These are phyloP conservation scores for Aspergillus udagawae DNA, from an alignment of 2,329 filamentous ascomycete species.

Conservation along the genomic window DNA sequence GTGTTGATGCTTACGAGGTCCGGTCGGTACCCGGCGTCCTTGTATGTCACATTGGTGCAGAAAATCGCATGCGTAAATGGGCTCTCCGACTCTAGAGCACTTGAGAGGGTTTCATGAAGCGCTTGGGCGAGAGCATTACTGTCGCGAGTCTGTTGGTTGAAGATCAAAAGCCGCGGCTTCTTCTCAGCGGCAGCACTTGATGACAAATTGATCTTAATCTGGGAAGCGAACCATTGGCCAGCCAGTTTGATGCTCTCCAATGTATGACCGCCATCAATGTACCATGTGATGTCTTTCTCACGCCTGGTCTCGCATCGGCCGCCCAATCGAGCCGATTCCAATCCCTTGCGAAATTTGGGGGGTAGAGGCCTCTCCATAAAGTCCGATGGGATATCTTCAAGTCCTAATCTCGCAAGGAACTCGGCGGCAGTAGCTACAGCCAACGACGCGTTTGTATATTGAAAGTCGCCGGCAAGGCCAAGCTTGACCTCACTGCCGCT, in stretches of 20 bases:
- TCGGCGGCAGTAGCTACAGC: conserved; percentile 49
- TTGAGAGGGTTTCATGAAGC: conserved; percentile 56
- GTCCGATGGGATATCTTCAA: conserved; percentile 33
- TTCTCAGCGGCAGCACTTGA: conserved; percentile 24
- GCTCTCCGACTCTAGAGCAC: conserved; percentile 34
- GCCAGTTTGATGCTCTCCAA: conserved; percentile 74
- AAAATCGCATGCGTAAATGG: conserved; percentile 74
- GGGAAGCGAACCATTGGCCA: conserved; percentile 68
- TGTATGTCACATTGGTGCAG: conserved; percentile 70
- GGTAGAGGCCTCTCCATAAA: conserved; percentile 49
- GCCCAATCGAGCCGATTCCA: conserved; percentile 64
- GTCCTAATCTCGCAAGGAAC: conserved; percentile 35
- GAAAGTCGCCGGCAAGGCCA: conserved; percentile 59
- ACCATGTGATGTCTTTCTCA: conserved; percentile 63
- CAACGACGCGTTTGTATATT: conserved; percentile 59
- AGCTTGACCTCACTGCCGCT: conserved; percentile 47
- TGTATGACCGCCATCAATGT: conserved; percentile 85
- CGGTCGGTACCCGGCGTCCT: conserved; percentile 56
- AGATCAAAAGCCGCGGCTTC: conserved; percentile 64
- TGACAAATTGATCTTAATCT: conserved; percentile 38
- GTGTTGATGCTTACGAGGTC: conserved; percentile 62
- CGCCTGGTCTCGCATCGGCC: conserved; percentile 72
- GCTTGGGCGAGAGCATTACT: conserved; percentile 61
- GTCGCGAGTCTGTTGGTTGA: conserved; percentile 89
- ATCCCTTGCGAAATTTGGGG: conserved; percentile 58